Evolutionary conservation across 345 rosid genomes (phyloP), one percentile per base, ranked within the genome.

Genomic region (Dimocarpus longan): DNA sequence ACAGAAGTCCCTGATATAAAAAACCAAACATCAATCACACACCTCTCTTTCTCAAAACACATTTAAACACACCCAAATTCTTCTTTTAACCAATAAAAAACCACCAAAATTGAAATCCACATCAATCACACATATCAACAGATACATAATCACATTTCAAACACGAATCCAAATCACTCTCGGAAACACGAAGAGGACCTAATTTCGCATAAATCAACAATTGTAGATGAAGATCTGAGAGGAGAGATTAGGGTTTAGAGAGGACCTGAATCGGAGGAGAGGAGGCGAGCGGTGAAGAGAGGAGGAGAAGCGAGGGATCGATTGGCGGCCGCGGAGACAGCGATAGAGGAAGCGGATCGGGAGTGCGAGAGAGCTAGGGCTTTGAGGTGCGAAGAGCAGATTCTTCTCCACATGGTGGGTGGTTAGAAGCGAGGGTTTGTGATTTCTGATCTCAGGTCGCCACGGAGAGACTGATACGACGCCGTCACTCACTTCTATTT

Each of bases 341-440:
- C 68, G 68, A 81, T 71, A 21, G 80, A 79, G 22, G 84, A 21
- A 42, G 78, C 60, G 28, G 88, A 66, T 40, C 82, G n/a, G 12
- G 80, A 72, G 76, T 80, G 28, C 26, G 74, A 32, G n/a, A 80
- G 65, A 73, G 91, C 92, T 76, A 92, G 93, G 91, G 93, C 82
- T 90, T 86, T 93, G 84, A 95, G 88, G 42, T 88, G 89, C 54
- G 95, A 91, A 81, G 84, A 78, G 63, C 82, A 80, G 82, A 86
- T 73, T 85, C 93, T 87, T 86, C 94, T 91, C 98, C 97, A 95
- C 98, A 95, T 95, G 82, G 78, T 74, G 40, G 57, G 22, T 50
- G 70, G 59, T 74, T 24, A 5, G 0, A 9, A 19, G 15, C 19
- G 28, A 64, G 44, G 78, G 78, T 75, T 75, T 75, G 62, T 46